Percentiles rank a stretch among this genome's conserved stretches.
Evolutionary conservation across 495 filamentous ascomycete genomes (phyloP).

Genomic region (Lentithecium fluviatile): DNA sequence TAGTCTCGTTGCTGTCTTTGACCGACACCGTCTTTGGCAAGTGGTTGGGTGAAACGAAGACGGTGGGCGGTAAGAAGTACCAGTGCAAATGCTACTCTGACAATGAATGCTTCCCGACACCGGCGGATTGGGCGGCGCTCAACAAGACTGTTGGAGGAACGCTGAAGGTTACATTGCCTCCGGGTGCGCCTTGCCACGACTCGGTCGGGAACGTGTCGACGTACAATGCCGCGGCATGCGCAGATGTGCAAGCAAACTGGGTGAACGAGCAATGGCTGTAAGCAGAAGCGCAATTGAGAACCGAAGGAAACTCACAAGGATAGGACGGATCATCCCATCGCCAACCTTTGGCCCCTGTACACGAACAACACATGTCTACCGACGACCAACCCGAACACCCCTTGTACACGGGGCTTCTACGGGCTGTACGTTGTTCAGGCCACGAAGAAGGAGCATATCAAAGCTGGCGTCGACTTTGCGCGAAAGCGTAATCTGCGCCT

Average conservation of each 20-base stretch:
- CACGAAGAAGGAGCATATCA: constrained; percentile 32
- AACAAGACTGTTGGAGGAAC: constrained; percentile 28
- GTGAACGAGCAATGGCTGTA: constrained; percentile 27
- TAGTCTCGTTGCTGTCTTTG: constrained; percentile 21
- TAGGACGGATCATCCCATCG: constrained; percentile 27
- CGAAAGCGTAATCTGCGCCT: constrained; percentile 27
- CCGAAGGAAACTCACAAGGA: background rate
- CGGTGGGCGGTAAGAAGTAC: constrained; percentile 12
- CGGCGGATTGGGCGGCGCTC: constrained; percentile 16
- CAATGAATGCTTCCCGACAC: constrained; percentile 27
- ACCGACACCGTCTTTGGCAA: constrained; percentile 2
- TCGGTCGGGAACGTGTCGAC: constrained; percentile 2
- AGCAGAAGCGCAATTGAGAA: background rate
- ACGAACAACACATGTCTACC: constrained; percentile 34
- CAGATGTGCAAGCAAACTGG: constrained; percentile 24
- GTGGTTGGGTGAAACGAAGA: constrained; percentile 23
- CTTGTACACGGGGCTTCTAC: constrained; percentile 30
- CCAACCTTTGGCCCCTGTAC: constrained; percentile 30
- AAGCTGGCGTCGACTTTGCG: constrained; percentile 32
- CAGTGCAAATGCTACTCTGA: constrained; percentile 33
- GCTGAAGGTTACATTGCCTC: constrained; percentile 21
- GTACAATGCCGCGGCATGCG: constrained; percentile 21
- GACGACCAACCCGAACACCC: constrained; percentile 9
- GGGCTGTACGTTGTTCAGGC: constrained; percentile 29
- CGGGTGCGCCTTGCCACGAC: constrained; percentile 23